Evolutionary conservation across 768 basidiomycete genomes (phyloP), one percentile per base, ranked within the genome.

Genomic region (Leccinum boreale): DNA sequence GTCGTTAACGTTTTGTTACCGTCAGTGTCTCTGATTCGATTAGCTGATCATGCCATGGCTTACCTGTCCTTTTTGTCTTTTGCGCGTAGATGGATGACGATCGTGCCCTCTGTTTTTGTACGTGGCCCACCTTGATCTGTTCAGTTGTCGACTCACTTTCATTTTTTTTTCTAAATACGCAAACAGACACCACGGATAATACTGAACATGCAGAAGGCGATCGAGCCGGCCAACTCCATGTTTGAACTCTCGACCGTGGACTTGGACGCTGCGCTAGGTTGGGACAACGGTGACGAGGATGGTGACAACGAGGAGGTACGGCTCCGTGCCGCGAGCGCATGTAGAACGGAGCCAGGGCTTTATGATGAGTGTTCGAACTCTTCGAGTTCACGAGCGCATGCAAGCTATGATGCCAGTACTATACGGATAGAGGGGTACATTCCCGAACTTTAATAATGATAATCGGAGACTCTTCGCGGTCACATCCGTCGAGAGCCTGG

Each of bases 121-220:
- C n/a, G n/a, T n/a, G n/a, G n/a, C n/a, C n/a, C n/a, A n/a, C n/a
- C n/a, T n/a, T n/a, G n/a, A n/a, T n/a, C n/a, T n/a, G n/a, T n/a
- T n/a, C n/a, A n/a, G n/a, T n/a, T n/a, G 17, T 15, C 7, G 7
- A 36, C 35, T 36, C 35, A 36, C 14, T 12, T 39, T 17, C 3
- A 12, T 28, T 42, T 2, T 2, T 2, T 44, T 44, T 39, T 8
- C 3, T 5, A 44, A 19, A 44, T 44, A 10, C 17, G 39, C 19
- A 44, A 21, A 49, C 50, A 66, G 65, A 59, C 65, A 8, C 36
- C 66, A n/a, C 66, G 60, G 28, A 56, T 66, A 1, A 65, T 68
- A 36, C 10, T 66, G 26, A 68, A 66, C 44, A 55, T 65, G 31
- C 66, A 56, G 31, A 59, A 62, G 44, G 56, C 52, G 19, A 33